Evolutionary conservation across 2,329 filamentous ascomycete species (phyloP).

Genomic region (Colletotrichum sp.): DNA sequence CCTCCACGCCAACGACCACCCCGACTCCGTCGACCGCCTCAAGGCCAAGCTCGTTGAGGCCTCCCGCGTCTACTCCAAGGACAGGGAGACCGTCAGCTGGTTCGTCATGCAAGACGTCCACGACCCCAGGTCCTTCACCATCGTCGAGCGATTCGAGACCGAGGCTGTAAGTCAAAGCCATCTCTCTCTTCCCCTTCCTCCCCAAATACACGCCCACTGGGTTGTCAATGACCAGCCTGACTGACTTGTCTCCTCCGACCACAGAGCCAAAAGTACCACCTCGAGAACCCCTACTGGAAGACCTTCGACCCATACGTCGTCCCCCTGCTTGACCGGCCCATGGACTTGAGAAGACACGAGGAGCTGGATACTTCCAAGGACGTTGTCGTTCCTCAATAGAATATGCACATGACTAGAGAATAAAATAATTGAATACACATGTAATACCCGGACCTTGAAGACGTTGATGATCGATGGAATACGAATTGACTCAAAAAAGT

Average conservation of each 20-base stretch:
- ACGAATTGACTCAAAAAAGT: neutral
- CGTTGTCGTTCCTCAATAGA: slow-evolving; percentile 40
- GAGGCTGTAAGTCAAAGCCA: slow-evolving; percentile 56
- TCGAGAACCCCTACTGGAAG: slow-evolving; percentile 76
- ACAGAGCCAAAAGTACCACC: slow-evolving; percentile 65
- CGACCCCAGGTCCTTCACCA: slow-evolving; percentile 73
- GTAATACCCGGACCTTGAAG: neutral
- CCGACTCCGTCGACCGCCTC: slow-evolving; percentile 68
- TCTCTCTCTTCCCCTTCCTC: neutral
- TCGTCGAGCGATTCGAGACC: slow-evolving; percentile 75
- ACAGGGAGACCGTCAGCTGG: slow-evolving; percentile 74
- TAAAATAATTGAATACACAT: neutral
- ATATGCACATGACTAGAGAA: neutral
- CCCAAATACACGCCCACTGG: neutral
- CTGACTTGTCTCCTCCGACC: neutral
- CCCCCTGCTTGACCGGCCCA: slow-evolving; percentile 69
- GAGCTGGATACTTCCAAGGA: slow-evolving; percentile 66
- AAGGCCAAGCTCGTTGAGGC: slow-evolving; percentile 77
- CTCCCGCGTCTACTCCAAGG: slow-evolving; percentile 73
- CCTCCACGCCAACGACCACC: slow-evolving; percentile 71
- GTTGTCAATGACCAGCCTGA: neutral
- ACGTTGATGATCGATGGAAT: neutral
- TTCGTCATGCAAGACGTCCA: slow-evolving; percentile 78
- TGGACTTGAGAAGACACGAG: slow-evolving; percentile 72
- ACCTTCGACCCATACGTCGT: slow-evolving; percentile 78